These are phyloP conservation scores for Ceratocystis albifundus DNA, from an alignment of 2,329 filamentous ascomycete genomes.

Conservation along the genomic window DNA sequence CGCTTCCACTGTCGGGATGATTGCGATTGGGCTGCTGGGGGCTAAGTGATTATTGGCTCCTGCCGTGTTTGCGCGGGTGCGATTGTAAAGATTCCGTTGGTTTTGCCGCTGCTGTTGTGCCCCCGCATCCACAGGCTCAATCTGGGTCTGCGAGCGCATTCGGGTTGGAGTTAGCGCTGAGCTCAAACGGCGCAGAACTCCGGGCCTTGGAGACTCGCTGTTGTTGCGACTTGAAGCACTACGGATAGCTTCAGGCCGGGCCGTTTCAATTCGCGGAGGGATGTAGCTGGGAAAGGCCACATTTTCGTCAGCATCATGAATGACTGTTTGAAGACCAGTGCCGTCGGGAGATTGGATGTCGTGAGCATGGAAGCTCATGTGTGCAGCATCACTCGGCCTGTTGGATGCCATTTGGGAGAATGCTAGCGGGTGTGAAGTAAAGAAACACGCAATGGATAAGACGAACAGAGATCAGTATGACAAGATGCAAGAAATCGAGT, in stretches of 20 bases:
- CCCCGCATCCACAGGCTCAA: not conserved
- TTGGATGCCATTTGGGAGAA: not conserved
- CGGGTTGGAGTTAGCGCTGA: not conserved
- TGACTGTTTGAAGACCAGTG: not conserved
- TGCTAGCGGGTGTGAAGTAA: not conserved
- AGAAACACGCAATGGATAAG: not conserved
- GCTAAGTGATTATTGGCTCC: not conserved
- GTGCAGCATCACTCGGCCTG: not conserved
- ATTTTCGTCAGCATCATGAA: not conserved
- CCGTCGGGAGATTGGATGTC: not conserved
- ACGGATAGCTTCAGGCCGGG: not conserved
- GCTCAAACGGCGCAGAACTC: not conserved
- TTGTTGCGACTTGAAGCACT: not conserved
- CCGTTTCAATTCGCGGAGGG: constrained; percentile 16
- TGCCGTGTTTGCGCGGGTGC: not conserved
- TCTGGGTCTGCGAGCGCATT: not conserved
- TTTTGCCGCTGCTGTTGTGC: not conserved
- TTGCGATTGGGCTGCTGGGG: not conserved
- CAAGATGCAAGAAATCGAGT: not conserved
- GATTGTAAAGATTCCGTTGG: not conserved
- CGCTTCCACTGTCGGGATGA: not conserved
- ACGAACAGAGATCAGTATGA: not conserved
- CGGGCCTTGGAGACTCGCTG: not conserved
- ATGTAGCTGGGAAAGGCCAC: constrained; percentile 9
- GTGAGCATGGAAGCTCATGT: not conserved